A percentile compares a stretch with the other conserved stretches of the same genome.
Evolutionary conservation across 768 basidiomycete genomes (phyloP).

Genomic region (Rhodotorula diobovata): DNA sequence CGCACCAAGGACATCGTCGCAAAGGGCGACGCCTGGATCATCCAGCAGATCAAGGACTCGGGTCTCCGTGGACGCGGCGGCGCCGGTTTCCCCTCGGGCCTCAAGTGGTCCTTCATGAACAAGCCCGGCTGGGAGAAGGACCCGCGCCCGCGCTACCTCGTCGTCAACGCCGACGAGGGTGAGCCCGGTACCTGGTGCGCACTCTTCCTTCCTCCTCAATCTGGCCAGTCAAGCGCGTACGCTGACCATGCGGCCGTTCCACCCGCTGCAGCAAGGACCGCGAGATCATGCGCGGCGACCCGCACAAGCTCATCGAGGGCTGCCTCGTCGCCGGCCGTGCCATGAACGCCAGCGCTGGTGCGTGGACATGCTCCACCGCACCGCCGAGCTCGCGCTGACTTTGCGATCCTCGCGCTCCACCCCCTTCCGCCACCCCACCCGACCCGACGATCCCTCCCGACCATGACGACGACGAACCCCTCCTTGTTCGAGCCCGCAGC

Average conservation of each 20-base stretch:
- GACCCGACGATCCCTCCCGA: background rate
- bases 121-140: conserved; percentile 99
- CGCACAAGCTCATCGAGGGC: conserved; percentile 96
- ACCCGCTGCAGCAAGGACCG: conserved; percentile 67
- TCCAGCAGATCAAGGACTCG: conserved; percentile 90
- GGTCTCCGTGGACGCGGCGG: conserved; percentile 93
- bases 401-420: background rate
- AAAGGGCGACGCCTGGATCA: conserved; percentile 97
- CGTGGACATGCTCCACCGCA: conserved; percentile 15
- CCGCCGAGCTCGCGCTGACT: too few relatives aligned
- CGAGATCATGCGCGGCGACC: conserved; percentile 94
- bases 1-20: conserved; percentile 89
- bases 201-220: background rate
- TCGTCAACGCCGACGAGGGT: conserved; percentile 97
- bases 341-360: conserved; percentile 87
- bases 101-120: conserved; percentile 98
- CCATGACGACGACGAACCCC: background rate
- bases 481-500: conserved; percentile 52
- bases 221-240: background rate
- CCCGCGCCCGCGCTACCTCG: conserved; percentile 80
- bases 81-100: conserved; percentile 90
- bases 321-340: conserved; percentile 92
- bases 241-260: background rate
- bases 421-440: background rate
- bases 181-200: conserved; percentile 83